Evolutionary conservation across 108 stramenopile genomes (phyloP), one percentile per base, ranked within the genome.

Genomic region (Schizochytrium sp.): DNA sequence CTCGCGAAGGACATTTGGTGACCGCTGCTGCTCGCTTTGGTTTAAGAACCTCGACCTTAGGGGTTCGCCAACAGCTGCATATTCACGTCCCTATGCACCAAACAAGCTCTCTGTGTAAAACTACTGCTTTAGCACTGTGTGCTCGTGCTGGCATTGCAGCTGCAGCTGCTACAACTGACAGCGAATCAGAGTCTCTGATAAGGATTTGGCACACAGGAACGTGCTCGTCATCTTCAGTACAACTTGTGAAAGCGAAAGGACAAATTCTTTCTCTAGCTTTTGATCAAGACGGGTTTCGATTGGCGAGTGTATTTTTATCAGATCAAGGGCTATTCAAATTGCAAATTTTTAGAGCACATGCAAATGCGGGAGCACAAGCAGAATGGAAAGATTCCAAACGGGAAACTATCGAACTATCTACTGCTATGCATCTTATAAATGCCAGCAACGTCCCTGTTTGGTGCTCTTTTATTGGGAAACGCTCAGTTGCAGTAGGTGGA

Each of bases 151-250:
- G 64, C 2, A 38, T 69, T 15, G 64, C 64, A 15, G 64, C 64
- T 44, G 28, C 64, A 13, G 64, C 64, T 38, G 64, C 64, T 15
- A 28, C 19, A 8, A 44, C 44, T 38, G 44, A 15, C 64, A 15
- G 28, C 28, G 64, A 15, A 10, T 8, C 64, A 7, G 28, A 44
- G 10, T 38, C 64, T 69, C 12, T 69, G 12, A 2, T 69, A 44
- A 38, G 64, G 5, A 44, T 69, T 12, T 69, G 64, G 64, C 64
- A 69, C 64, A 69, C 15, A 5, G 64, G 64, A 8, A 44, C 64
- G 28, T 69, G 64, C 64, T 69, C 64, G 12, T 69, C 64, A 0
- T 38, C 28, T 44, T 38, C 64, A 8, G 64, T 69, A 7, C 64
- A 69, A 38, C 12, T 44, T 7, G 12, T 69, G 12, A 38, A 69